A percentile compares a stretch with the other conserved stretches of the same genome.
These are phyloP conservation scores for Kodamaea neixiangensis DNA, from an alignment of 805 yeast genomes.

Conservation along the genomic window DNA sequence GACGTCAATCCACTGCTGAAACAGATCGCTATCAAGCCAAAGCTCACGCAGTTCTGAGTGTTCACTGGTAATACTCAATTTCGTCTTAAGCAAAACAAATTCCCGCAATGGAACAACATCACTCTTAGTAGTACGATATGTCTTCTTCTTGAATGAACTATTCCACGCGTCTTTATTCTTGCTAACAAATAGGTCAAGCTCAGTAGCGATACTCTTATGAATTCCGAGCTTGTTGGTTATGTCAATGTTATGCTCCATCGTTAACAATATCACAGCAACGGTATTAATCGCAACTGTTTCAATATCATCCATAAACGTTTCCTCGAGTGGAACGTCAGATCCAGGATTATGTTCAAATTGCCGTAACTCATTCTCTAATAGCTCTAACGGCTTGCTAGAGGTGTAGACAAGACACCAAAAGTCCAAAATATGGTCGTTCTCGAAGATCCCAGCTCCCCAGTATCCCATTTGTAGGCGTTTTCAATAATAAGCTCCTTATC, in stretches of 20 bases:
- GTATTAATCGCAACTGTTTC: background rate
- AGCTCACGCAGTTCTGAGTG: background rate
- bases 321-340: background rate
- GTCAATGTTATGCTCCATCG: background rate
- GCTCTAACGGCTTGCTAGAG: background rate
- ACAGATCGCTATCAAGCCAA: background rate
- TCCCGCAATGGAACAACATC: background rate
- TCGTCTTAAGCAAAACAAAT: background rate
- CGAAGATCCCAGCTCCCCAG: background rate
- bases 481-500: background rate
- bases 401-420: background rate
- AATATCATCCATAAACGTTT: background rate
- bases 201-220: background rate
- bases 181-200: constrained; percentile 5
- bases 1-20: background rate
- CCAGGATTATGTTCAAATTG: background rate
- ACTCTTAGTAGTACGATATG: background rate
- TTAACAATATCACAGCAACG: background rate
- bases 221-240: background rate
- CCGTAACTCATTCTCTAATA: background rate
- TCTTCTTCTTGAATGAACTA: constrained; percentile 1
- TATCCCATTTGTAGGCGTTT: background rate
- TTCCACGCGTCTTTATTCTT: constrained; percentile 1
- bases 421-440: background rate
- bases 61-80: background rate